Base-by-base conservation (phyloP, 2,329 filamentous ascomycete genomes). In the Cordyceps javanica region DNA sequence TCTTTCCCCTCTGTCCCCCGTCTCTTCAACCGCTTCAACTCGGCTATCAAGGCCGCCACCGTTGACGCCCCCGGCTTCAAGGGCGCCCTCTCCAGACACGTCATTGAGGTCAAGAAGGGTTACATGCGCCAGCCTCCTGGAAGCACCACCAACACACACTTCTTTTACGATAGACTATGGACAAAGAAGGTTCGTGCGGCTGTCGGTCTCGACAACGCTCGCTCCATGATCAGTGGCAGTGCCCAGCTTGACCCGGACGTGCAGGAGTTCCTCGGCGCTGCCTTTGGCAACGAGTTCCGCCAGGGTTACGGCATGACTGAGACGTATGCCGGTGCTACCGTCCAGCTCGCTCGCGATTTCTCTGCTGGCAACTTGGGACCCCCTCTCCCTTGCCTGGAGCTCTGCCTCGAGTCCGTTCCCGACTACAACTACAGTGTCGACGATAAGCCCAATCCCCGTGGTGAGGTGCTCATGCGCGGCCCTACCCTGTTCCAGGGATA, bases 281-380 rank as follows among this genome's bases (percentile, higher is more conserved):
- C 89, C 32, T 90, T 96, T 62, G 88, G 82, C 61, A 89, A 87
- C 73, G 79, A 86, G 67, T 89, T 97, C 67, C 72, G 83, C 34
- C 93, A 97, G 74, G 94, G 94, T 38, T 99, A 93, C 71, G 94
- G 94, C 50, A 79, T 99, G 71, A 99, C 94, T 1, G 94, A 99
- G 75, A 90, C 91, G 0, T 97, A 96, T 67, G 91, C 92, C 42
- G 82, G 88, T 32, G 85, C 82, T 25, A 80, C 87, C 13, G 82
- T 85, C 36, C 94, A 97, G 75, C 67, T 82, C 11, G 70, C 76
- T 3, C 80, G 53, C 48, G 94, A 99, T 71, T 85, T 89, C 69
- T 82, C 80, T 11, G 76, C 86, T 5, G 91, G 91, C 60, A 96
- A 91, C 74, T 93, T 93, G 64, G 94, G 94, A 55, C 85, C 82